Evolutionary conservation across 768 basidiomycete genomes (phyloP), one percentile per base, ranked within the genome.

Genomic region (Macrolepiota albuminosa): DNA sequence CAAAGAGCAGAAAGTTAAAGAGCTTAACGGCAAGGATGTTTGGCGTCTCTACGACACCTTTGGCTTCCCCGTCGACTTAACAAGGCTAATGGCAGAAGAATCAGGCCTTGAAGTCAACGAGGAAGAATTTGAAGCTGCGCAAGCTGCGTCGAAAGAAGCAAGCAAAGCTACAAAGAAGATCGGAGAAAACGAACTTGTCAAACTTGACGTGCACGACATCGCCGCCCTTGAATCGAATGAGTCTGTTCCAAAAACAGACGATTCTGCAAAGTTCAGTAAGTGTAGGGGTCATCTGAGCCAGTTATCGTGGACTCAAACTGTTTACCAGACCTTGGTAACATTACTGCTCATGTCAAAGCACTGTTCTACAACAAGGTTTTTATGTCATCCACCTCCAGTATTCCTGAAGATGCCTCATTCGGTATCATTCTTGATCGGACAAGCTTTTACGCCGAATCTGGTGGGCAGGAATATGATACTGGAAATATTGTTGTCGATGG

Each of bases 1-100:
- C 9, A 79, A 79, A 63, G 81, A 86, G 56, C 76, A 81, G 51
- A 87, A 86, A 8, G 67, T 74, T 5, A 87, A 77, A 42, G 83
- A 86, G 64, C 84, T 99, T 34, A 85, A 78, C 60, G 97, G 97
- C 29, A 90, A 88, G 65, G 96, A 99, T 68, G 93, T 98, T 39
- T 99, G 97, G 97, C 84, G 92, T 31, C 74, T 99, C 54, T 98
- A 98, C 71, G 97, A 99, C 71, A 98, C 97, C 1, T 99, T 91
- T 70, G 97, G 97, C 54, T 99, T 99, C 78, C 97, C 97, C 0
- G 94, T 93, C 45, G 97, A 99, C 70, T 76, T 99, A 53, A 99
- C 97, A 1, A 87, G 89, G 53, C 80, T 99, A 60, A 98, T 99
- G 97, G 97, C 97, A 4, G 92, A 95, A 71, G 97, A 99, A 69